These are phyloP conservation scores for Opeltia flavorubescens DNA, from an alignment of 495 filamentous ascomycete species.

Conservation along the genomic window DNA sequence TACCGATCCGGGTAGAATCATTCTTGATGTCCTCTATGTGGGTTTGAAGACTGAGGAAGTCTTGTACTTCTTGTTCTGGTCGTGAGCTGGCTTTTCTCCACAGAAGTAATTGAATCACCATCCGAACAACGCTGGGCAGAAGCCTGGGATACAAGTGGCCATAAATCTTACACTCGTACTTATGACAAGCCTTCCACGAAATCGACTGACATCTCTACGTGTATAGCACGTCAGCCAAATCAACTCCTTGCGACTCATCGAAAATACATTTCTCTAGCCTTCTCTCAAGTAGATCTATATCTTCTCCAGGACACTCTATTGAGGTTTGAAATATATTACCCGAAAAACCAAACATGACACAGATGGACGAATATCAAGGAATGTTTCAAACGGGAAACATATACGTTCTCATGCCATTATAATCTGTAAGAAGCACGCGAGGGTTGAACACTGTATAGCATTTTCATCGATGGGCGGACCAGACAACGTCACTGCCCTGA, in stretches of 20 bases:
- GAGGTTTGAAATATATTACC: too few relatives aligned
- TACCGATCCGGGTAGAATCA: neutral
- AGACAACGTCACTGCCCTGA: too few relatives aligned
- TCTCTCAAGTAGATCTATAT: too few relatives aligned
- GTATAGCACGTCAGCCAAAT: neutral
- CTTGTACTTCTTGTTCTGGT: conserved; percentile 20
- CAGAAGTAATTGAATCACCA: conserved; percentile 35
- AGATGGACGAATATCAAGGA: too few relatives aligned
- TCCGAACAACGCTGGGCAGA: conserved; percentile 39
- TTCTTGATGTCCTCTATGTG: neutral
- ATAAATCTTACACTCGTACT: conserved; percentile 41
- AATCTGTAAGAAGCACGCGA: too few relatives aligned
- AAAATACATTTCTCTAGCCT: too few relatives aligned
- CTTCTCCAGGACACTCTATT: too few relatives aligned
- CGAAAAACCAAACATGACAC: too few relatives aligned
- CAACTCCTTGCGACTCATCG: neutral
- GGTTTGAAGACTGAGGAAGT: conserved; percentile 26
- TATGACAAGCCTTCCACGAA: conserved; percentile 46
- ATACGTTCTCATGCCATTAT: too few relatives aligned
- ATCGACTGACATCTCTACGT: conserved; percentile 41
- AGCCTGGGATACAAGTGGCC: conserved; percentile 29
- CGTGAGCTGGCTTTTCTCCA: conserved; percentile 22
- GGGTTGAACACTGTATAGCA: too few relatives aligned
- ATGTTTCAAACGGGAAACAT: too few relatives aligned
- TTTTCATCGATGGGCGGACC: too few relatives aligned